A percentile compares a stretch with the other conserved stretches of the same genome.
Conservation (phyloP, 2,329 filamentous ascomycete genomes). For the Lachnellula subtilissima region DNA sequence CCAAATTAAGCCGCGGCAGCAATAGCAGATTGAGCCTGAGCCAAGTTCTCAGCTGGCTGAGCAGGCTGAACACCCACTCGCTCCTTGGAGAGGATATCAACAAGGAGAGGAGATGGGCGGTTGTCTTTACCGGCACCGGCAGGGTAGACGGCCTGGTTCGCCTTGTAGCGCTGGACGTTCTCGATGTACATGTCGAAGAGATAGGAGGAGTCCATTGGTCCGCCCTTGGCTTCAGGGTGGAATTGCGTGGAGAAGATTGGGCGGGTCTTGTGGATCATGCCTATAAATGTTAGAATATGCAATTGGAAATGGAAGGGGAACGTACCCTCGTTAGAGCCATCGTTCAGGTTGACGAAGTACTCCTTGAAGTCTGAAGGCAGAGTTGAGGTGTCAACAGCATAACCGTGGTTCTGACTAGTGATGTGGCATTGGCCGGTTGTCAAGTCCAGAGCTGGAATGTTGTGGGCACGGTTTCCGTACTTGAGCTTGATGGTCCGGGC, state of each 20-base stretch:
- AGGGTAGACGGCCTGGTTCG: conserved; percentile 65
- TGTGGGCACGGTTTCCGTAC: conserved; percentile 98
- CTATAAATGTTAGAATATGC: conserved; percentile 28
- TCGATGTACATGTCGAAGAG: conserved; percentile 95
- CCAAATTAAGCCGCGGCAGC: conserved; percentile 16
- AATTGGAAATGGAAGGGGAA: background rate
- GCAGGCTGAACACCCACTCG: conserved; percentile 69
- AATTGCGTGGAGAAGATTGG: conserved; percentile 99
- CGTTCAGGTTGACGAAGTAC: conserved; percentile 98
- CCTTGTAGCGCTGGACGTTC: conserved; percentile 85
- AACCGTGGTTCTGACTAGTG: conserved; percentile 97
- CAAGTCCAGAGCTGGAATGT: conserved; percentile 91
- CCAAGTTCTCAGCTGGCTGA: conserved; percentile 22
- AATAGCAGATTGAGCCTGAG: conserved; percentile 19
- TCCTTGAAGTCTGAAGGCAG: conserved; percentile 87
- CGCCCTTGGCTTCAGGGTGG: conserved; percentile 97
- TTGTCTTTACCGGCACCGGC: conserved; percentile 71
- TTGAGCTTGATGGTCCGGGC: conserved; percentile 95
- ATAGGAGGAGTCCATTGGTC: conserved; percentile 91
- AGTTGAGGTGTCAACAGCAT: conserved; percentile 83
- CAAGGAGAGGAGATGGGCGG: conserved; percentile 78
- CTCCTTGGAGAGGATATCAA: conserved; percentile 90
- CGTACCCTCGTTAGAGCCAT: conserved; percentile 86
- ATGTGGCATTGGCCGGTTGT: conserved; percentile 98
- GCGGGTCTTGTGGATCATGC: conserved; percentile 90